Evolutionary conservation across 805 yeast genomes (phyloP).

Genomic region (Candida anglica): DNA sequence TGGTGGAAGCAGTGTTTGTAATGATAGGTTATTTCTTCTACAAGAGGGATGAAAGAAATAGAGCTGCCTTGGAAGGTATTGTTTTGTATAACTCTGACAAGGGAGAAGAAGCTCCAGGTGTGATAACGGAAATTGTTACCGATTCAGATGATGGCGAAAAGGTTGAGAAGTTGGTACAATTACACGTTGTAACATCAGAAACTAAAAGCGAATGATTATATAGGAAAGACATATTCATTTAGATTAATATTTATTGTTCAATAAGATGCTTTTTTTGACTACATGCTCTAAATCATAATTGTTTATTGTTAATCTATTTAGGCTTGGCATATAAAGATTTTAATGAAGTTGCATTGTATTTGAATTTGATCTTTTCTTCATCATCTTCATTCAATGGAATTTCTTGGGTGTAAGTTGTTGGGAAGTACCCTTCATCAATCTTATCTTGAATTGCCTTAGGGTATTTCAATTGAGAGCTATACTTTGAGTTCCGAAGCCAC

Average conservation of each 20-base stretch:
- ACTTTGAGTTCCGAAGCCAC: constrained; percentile 10
- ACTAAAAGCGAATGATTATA: too few species aligned
- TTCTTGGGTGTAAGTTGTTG: constrained; percentile 7
- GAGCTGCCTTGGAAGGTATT: constrained; percentile 47
- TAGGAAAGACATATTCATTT: too few species aligned
- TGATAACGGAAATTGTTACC: too few species aligned
- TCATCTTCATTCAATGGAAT: constrained; percentile 8
- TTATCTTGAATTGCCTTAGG: constrained; percentile 5
- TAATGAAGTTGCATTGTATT: constrained; percentile 5
- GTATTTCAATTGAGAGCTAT: constrained; percentile 3
- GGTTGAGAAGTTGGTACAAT: too few species aligned
- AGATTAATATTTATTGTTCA: too few species aligned
- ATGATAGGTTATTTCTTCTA: constrained; percentile 34
- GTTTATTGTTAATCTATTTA: too few species aligned
- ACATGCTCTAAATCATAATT: too few species aligned
- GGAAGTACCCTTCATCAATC: constrained; percentile 5
- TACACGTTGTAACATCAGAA: too few species aligned
- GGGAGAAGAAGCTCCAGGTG: constrained; percentile 17
- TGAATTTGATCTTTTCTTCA: constrained; percentile 7
- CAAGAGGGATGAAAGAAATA: constrained; percentile 47
- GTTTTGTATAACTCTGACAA: constrained; percentile 37
- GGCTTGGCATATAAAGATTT: constrained; percentile 8
- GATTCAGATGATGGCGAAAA: too few species aligned
- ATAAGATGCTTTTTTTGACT: too few species aligned
- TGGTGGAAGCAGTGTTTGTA: constrained; percentile 18